These are phyloP conservation scores for Naganishia kalamii DNA, from an alignment of 768 basidiomycete genomes.

Conservation along the genomic window DNA sequence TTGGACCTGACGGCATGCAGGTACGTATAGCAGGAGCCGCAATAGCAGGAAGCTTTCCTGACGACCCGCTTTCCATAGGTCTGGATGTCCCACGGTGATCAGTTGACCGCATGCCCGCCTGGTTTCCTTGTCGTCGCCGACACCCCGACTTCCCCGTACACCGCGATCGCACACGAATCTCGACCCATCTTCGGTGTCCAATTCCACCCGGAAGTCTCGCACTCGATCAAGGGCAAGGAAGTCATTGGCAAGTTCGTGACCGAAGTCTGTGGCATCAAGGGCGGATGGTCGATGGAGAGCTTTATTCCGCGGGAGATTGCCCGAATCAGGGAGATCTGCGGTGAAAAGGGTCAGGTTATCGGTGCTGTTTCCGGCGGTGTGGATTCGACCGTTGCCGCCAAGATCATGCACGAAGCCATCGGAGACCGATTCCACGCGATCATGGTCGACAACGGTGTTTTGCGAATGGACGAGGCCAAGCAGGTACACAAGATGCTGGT, in stretches of 20 bases:
- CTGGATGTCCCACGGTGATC: slow-evolving; percentile 99
- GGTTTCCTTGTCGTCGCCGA: slow-evolving; percentile 82
- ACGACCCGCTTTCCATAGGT: slow-evolving; percentile 55
- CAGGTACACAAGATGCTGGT: slow-evolving; percentile 92
- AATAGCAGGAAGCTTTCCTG: not conserved
- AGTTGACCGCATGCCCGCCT: slow-evolving; percentile 70
- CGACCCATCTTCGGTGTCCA: slow-evolving; percentile 93
- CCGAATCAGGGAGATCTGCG: slow-evolving; percentile 89
- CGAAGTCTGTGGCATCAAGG: slow-evolving; percentile 71
- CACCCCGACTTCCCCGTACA: slow-evolving; percentile 80
- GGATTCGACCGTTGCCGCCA: slow-evolving; percentile 95
- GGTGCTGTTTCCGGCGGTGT: slow-evolving; percentile 97
- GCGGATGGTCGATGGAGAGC: slow-evolving; percentile 96
- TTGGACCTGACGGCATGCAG: slow-evolving; percentile 64
- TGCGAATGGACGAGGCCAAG: slow-evolving; percentile 79
- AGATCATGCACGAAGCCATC: slow-evolving; percentile 99
- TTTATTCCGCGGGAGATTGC: slow-evolving; percentile 96
- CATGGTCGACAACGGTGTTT: slow-evolving; percentile 98
- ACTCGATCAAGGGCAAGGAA: slow-evolving; percentile 80
- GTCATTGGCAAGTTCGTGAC: slow-evolving; percentile 79
- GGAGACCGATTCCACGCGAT: slow-evolving; percentile 99
- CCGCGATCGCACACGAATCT: slow-evolving; percentile 82
- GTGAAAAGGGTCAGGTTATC: slow-evolving; percentile 88
- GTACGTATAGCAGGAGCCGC: slow-evolving; percentile 47
- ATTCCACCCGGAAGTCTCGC: slow-evolving; percentile 98